Percentiles rank a stretch among this genome's conserved stretches.
These are phyloP conservation scores for Capsicum pubescens DNA, from an alignment of 257 asterid species.

Conservation along the genomic window DNA sequence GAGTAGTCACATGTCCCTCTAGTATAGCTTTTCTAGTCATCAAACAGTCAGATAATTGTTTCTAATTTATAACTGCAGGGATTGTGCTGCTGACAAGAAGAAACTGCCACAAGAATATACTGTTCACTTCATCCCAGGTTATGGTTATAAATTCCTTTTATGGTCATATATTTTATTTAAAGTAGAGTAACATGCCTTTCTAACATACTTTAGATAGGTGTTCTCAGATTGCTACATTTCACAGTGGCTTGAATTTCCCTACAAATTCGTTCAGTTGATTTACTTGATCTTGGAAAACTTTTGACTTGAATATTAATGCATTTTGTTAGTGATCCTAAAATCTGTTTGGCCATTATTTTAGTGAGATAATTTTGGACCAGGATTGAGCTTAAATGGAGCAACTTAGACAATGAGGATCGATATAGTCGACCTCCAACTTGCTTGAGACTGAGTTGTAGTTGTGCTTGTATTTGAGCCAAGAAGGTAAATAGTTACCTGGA, in stretches of 20 bases:
- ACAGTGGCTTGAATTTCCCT: not conserved
- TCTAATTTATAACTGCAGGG: not conserved
- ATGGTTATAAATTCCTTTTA: not conserved
- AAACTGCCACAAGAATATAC: not conserved
- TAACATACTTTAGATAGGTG: not conserved
- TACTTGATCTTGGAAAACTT: not conserved
- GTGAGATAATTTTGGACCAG: not conserved
- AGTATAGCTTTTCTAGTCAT: slow-evolving; percentile 18
- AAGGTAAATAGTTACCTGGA: not conserved
- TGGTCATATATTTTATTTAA: not conserved
- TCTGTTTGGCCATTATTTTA: not conserved
- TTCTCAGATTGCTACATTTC: not conserved
- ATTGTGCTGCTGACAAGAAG: slow-evolving; percentile 25
- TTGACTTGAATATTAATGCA: not conserved
- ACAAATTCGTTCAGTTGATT: not conserved
- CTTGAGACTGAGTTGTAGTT: not conserved
- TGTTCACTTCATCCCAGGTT: slow-evolving; percentile 2
- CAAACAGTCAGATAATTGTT: not conserved
- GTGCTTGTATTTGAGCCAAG: not conserved
- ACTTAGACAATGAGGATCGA: not conserved
- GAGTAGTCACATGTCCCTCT: slow-evolving; percentile 29
- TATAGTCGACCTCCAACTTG: not conserved
- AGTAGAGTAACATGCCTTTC: not conserved
- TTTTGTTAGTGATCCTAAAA: not conserved
- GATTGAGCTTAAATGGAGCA: not conserved